Evolutionary conservation across 805 yeast species (phyloP).

Genomic region (Candida chilensis): DNA sequence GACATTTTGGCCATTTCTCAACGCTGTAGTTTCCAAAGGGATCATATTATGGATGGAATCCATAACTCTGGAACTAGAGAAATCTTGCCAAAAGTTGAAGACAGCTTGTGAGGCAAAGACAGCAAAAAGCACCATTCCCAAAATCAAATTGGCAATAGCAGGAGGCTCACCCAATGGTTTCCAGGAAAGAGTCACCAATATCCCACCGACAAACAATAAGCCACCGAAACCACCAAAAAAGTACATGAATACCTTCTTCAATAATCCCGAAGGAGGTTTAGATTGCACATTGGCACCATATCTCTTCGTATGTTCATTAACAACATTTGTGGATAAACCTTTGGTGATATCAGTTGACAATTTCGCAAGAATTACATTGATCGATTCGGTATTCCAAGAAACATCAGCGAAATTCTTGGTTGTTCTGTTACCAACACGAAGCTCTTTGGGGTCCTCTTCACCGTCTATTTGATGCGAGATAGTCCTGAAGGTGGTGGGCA

Average conservation of each 20-base stretch:
- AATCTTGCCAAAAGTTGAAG: constrained; percentile 38
- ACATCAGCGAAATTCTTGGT: constrained; percentile 13
- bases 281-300: constrained; percentile 26
- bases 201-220: constrained; percentile 28
- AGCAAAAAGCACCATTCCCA: constrained; percentile 28
- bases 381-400: constrained; percentile 18
- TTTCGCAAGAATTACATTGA: constrained; percentile 11
- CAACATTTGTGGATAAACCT: constrained; percentile 13
- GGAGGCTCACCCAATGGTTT: constrained; percentile 41
- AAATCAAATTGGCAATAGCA: constrained; percentile 28
- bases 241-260: constrained; percentile 23
- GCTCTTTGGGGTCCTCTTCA: constrained; percentile 5
- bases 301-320: constrained; percentile 6
- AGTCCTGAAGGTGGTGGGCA: constrained; percentile 27
- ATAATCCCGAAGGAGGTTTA: constrained; percentile 22
- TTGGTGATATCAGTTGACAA: constrained; percentile 9
- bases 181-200: constrained; percentile 33
- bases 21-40: constrained; percentile 23
- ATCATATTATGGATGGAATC: constrained; percentile 33
- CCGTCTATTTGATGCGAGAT: constrained; percentile 24
- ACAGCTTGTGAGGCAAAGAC: constrained; percentile 32
- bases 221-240: constrained; percentile 41
- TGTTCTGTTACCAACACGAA: constrained; percentile 6
- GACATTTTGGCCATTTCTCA: constrained; percentile 20
- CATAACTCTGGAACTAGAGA: constrained; percentile 37